phyloP scores from a whole-genome alignment of 805 yeast species.

The Nakazawaea populi region DNA sequence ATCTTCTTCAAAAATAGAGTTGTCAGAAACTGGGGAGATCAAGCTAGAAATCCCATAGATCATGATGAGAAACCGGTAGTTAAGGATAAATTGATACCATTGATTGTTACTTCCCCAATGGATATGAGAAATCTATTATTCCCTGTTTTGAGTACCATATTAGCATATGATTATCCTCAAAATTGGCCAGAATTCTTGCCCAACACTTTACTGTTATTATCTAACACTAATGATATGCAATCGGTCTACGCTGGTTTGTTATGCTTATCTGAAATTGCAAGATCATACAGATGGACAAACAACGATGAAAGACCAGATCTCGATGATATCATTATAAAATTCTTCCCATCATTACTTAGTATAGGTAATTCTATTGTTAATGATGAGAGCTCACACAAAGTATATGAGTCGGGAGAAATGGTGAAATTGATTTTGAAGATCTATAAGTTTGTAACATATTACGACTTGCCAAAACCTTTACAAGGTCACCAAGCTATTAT shows the following conservation, averaged over 20 bases:
- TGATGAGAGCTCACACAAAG: slow-evolving; percentile 23
- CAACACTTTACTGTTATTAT: slow-evolving; percentile 38
- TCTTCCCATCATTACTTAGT: slow-evolving; percentile 63
- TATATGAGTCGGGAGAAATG: slow-evolving; percentile 54
- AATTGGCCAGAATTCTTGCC: slow-evolving; percentile 55
- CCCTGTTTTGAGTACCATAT: slow-evolving; percentile 48
- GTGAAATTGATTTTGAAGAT: slow-evolving; percentile 68
- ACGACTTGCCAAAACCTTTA: slow-evolving; percentile 67
- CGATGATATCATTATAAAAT: slow-evolving; percentile 53
- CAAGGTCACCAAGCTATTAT: slow-evolving; percentile 46
- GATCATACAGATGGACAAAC: slow-evolving; percentile 72
- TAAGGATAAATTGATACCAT: slow-evolving; percentile 60
- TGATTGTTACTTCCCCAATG: slow-evolving; percentile 45
- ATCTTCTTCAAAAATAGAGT: slow-evolving; percentile 81
- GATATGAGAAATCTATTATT: slow-evolving; percentile 38
- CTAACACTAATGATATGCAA: slow-evolving; percentile 33
- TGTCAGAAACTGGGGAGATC: slow-evolving; percentile 53
- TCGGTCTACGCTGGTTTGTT: slow-evolving; percentile 61
- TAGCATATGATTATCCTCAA: slow-evolving; percentile 32
- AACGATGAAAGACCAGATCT: slow-evolving; percentile 51
- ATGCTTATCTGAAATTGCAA: slow-evolving; percentile 68
- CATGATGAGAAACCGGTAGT: slow-evolving; percentile 71
- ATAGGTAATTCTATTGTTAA: slow-evolving; percentile 54
- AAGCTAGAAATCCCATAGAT: slow-evolving; percentile 37
- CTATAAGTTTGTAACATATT: slow-evolving; percentile 76